Percentiles rank a stretch among this genome's conserved stretches.
These are phyloP conservation scores for Alnus rubra DNA, from an alignment of 306 rosid genomes.

Conservation along the genomic window DNA sequence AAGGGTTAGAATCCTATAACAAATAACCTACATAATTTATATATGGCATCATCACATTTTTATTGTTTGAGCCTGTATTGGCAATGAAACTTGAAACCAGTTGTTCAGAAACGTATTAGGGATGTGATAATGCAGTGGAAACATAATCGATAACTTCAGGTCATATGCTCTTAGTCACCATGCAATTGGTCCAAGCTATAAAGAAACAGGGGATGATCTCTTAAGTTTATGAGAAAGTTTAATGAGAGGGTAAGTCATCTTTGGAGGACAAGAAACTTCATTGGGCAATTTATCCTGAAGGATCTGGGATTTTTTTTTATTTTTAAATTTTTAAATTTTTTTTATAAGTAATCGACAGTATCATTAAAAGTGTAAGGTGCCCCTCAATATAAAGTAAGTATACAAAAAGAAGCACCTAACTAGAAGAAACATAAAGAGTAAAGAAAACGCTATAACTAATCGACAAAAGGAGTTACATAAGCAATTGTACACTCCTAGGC, in stretches of 20 bases:
- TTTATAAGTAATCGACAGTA: too few relatives aligned
- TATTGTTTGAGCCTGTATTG: neutral
- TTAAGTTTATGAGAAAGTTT: neutral
- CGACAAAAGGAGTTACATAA: too few relatives aligned
- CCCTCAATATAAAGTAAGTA: too few relatives aligned
- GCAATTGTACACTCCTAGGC: too few relatives aligned
- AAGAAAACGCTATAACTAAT: too few relatives aligned
- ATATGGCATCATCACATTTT: neutral
- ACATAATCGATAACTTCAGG: neutral
- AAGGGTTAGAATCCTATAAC: slow-evolving; percentile 14
- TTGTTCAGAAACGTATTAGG: neutral
- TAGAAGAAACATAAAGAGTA: too few relatives aligned
- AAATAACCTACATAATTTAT: neutral
- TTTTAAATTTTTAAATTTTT: too few relatives aligned
- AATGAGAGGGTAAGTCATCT: neutral
- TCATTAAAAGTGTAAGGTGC: too few relatives aligned
- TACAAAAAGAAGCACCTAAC: too few relatives aligned
- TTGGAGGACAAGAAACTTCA: neutral
- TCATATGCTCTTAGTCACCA: neutral
- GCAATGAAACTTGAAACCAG: slow-evolving; percentile 8
- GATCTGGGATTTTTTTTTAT: neutral
- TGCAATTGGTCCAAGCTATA: neutral
- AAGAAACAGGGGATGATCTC: neutral
- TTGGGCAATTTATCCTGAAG: neutral
- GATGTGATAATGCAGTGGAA: slow-evolving; percentile 7